phyloP scores from a whole-genome alignment of 2,329 filamentous ascomycete species.

The Phialophora chinensis region DNA sequence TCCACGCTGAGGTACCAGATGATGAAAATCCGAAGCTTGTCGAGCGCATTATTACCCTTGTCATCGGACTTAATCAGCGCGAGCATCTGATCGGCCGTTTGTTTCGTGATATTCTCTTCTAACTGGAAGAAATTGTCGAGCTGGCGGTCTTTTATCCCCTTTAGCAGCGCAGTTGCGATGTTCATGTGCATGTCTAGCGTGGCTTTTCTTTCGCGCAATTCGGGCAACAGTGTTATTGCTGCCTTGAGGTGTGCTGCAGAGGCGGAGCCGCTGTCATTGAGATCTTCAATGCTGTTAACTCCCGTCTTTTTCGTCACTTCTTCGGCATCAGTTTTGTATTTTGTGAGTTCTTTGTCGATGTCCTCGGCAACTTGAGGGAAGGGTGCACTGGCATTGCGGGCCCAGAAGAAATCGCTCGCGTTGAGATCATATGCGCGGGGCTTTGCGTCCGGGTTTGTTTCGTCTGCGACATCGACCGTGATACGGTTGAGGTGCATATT shows the following conservation, averaged over 20 bases:
- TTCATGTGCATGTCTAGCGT: conserved; percentile 99
- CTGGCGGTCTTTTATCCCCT: conserved; percentile 92
- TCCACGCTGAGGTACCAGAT: conserved; percentile 98
- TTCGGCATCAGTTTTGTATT: conserved; percentile 93
- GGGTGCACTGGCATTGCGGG: conserved; percentile 84
- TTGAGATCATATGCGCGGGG: conserved; percentile 92
- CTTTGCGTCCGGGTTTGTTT: conserved; percentile 71
- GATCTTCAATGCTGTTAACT: conserved; percentile 86
- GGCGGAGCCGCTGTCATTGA: conserved; percentile 79
- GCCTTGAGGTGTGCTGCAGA: conserved; percentile 95
- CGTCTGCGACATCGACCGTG: conserved; percentile 81
- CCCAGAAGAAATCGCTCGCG: conserved; percentile 94
- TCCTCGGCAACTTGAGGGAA: conserved; percentile 97
- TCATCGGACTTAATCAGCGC: conserved; percentile 80
- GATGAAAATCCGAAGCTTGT: conserved; percentile 92
- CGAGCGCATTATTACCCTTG: conserved; percentile 81
- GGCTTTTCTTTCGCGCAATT: conserved; percentile 90
- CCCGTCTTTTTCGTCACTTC: conserved; percentile 96
- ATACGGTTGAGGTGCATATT: conserved; percentile 90
- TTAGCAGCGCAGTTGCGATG: conserved; percentile 78
- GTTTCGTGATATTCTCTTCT: conserved; percentile 90
- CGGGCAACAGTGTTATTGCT: conserved; percentile 89
- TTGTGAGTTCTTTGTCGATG: conserved; percentile 89
- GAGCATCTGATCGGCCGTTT: conserved; percentile 85
- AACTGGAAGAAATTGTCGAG: conserved; percentile 95